These are phyloP conservation scores for Leucaena leucocephala DNA, from an alignment of 306 rosid species.

Conservation along the genomic window DNA sequence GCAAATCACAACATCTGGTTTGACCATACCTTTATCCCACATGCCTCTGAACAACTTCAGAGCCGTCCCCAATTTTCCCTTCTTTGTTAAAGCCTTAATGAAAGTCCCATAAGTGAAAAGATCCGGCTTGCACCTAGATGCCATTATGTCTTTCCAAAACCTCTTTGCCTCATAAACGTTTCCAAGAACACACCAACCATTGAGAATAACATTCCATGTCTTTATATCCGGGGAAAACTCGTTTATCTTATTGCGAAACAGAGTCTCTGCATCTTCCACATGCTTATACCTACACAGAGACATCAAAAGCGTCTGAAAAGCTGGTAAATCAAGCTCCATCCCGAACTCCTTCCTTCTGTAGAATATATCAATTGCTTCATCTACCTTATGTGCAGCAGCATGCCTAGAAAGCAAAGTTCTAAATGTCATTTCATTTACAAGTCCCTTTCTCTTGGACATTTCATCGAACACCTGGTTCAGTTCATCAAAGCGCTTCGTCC, in stretches of 20 bases:
- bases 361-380: constrained; percentile 60
- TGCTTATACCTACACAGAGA: constrained; percentile 78
- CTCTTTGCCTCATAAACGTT: constrained; percentile 71
- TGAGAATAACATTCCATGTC: constrained; percentile 72
- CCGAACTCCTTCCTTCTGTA: constrained; percentile 55
- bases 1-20: constrained; percentile 69
- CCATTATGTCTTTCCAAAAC: constrained; percentile 71
- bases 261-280: constrained; percentile 73
- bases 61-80: constrained; percentile 74
- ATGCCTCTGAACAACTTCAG: constrained; percentile 63
- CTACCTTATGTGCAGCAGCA: constrained; percentile 69
- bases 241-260: constrained; percentile 50
- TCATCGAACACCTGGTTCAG: constrained; percentile 65
- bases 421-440: constrained; percentile 51
- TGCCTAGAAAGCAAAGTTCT: constrained; percentile 53
- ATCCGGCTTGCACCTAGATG: constrained; percentile 67
- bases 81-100: constrained; percentile 73
- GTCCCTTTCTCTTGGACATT: constrained; percentile 60
- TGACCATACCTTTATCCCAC: constrained; percentile 60
- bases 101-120: constrained; percentile 59
- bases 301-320: constrained; percentile 66
- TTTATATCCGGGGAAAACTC: constrained; percentile 57
- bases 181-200: constrained; percentile 85
- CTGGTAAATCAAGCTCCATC: constrained; percentile 42
- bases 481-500: constrained; percentile 55